Base-by-base conservation (phyloP, 805 yeast genomes). In the Hanseniaspora lindneri region DNA sequence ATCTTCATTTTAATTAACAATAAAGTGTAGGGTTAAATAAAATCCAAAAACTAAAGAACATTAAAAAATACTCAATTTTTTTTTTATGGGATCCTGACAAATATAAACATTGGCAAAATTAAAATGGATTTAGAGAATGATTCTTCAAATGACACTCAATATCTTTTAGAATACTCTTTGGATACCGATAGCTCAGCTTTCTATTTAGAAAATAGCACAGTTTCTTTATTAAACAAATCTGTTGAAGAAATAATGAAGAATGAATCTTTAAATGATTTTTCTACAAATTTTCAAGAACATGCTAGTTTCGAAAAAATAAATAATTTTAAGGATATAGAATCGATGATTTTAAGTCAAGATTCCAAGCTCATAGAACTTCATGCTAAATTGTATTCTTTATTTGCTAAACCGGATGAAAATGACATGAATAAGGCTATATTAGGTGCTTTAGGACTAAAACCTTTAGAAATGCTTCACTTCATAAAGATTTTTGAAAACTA, bases 401-500 rank as follows among this genome's bases (percentile, higher is more conserved):
- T 41, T 41, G 16, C 4, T 11, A 19, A 10, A 4, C 4, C 25
- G 14, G 11, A 30, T 7, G 21, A 27, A 13, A 19, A 16, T 16
- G 17, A 29, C 10, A 23, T 4, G 11, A 37, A 11, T 28, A 35
- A 13, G 43, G n/a, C 14, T 8, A 9, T 35, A 6, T 14, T 35
- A 7, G 21, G 9, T 8, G 20, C 19, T 4, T 35, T 35, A 16
- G 27, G 27, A 20, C 11, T 35, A 19, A 10, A 14, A 7, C 4
- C 8, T 10, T 9, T 9, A 35, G 39, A 35, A 20, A 21, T 35
- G 16, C 4, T 35, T 35, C 19, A 23, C 4, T 44, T 46, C 23
- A 19, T 39, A 3, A 46, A 32, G 14, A 32, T 46, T 14, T 46
- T 46, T 39, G 49, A 46, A 7, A 39, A 32, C 20, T 46, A 46